Evolutionary conservation across 2,329 filamentous ascomycete species (phyloP), one percentile per base, ranked within the genome.

Genomic region (Penicillium corylophilum): DNA sequence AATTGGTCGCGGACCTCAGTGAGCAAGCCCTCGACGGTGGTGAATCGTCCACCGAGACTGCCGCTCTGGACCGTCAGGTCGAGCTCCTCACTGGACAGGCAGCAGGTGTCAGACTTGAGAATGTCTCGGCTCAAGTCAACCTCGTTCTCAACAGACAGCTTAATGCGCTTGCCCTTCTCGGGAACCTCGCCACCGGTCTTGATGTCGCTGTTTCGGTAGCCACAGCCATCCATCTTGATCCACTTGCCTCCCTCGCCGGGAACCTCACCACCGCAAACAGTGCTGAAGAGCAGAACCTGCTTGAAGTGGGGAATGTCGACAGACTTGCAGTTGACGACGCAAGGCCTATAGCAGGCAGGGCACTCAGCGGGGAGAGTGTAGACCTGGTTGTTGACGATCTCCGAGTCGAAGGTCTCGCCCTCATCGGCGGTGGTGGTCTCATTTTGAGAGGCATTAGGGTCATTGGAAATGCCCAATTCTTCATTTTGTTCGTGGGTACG

Each of bases 231-330:
- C 40, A 36, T 47, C 39, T 33, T 47, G 35, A 38, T 38, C 35
- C 35, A 38, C 15, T 20, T 38, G 9, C 35, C 35, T 13, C 18
- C 18, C 18, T 38, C 35, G 8, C 35, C 35, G 18, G 16, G 35
- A 47, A 47, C 16, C 13, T 48, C 38, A 20, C 46, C 40, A 9
- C 93, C 87, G 74, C 94, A 99, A 24, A 90, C 86, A 2, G 93
- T 97, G 62, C 87, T 92, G 89, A 96, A 97, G 64, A 99, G 81
- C 36, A 96, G 86, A 3, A 99, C 94, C 68, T 97, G 90, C 76
- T 96, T 95, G 78, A 99, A 99, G 75, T 96, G 88, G 1, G 94
- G 94, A 56, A 99, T 96, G 65, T 95, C 90, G 51, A 97, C 90
- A 87, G 96, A 95, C 79, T 96, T 96, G 26, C 55, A 50, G 20